Conservation (phyloP, 495 filamentous ascomycete species). For the Trichoderma gamsii region DNA sequence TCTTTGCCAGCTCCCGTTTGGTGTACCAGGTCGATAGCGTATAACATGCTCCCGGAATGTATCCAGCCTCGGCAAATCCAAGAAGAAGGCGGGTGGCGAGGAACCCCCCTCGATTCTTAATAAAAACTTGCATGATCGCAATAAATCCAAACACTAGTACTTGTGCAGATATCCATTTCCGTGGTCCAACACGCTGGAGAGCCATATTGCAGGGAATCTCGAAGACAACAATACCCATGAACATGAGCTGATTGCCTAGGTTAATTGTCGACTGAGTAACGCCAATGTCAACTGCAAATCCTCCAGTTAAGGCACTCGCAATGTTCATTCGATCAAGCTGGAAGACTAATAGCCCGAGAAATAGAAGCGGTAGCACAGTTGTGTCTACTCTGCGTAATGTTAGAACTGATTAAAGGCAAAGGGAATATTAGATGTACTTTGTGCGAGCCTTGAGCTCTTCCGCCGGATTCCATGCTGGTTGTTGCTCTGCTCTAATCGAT, state of each 20-base stretch:
- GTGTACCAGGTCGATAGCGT: constrained; percentile 27
- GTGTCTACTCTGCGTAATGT: constrained; percentile 17
- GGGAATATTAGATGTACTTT: constrained; percentile 13
- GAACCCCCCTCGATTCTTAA: constrained; percentile 30
- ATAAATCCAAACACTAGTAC: constrained; percentile 46
- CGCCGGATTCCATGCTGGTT: not conserved
- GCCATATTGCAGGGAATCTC: constrained; percentile 50
- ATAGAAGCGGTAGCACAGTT: constrained; percentile 21
- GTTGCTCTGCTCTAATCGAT: not conserved
- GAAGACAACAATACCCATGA: constrained; percentile 44
- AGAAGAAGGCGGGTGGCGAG: constrained; percentile 35
- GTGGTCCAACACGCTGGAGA: constrained; percentile 43
- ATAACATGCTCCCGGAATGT: constrained; percentile 28
- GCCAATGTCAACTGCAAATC: constrained; percentile 39
- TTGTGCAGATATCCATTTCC: constrained; percentile 46
- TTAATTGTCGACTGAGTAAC: constrained; percentile 48
- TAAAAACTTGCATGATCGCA: constrained; percentile 46
- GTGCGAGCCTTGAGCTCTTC: not conserved
- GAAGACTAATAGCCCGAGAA: constrained; percentile 22
- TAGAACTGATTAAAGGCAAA: not conserved
- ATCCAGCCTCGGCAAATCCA: constrained; percentile 38
- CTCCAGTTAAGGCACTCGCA: constrained; percentile 42
- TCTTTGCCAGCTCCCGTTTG: constrained; percentile 29
- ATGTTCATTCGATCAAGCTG: constrained; percentile 48
- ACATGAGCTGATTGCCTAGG: constrained; percentile 45